A percentile compares a stretch with the other conserved stretches of the same genome.
Evolutionary conservation across 805 yeast genomes (phyloP).

Genomic region (Schwanniomyces pseudopolymorphus): DNA sequence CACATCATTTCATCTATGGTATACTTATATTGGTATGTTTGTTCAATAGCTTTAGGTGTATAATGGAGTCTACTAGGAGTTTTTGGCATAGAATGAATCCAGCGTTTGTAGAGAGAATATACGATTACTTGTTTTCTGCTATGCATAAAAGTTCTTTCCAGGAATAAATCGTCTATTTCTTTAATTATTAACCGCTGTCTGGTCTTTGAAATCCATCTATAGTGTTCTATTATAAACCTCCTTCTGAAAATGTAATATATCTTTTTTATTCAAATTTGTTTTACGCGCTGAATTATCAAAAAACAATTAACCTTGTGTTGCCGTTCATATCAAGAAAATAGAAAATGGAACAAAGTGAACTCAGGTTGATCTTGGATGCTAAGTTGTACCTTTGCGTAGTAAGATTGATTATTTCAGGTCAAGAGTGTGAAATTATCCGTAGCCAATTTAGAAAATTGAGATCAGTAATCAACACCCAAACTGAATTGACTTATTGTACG

Average conservation of each 20-base stretch:
- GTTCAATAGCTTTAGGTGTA: background rate
- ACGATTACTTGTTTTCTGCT: background rate
- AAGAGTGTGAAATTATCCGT: background rate
- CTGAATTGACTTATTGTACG: background rate
- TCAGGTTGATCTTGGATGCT: constrained; percentile 2
- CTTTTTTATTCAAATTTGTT: background rate
- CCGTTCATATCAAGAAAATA: background rate
- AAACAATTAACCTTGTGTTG: too few species aligned
- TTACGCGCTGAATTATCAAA: background rate
- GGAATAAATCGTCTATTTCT: background rate
- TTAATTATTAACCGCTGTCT: background rate
- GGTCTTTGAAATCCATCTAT: background rate
- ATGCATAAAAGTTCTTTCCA: background rate
- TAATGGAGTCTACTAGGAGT: background rate
- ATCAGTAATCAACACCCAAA: background rate
- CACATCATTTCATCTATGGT: background rate
- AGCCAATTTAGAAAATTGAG: background rate
- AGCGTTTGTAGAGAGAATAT: constrained; percentile 1
- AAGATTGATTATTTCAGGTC: background rate
- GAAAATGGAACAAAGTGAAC: background rate
- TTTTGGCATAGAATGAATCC: background rate
- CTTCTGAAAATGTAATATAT: too few species aligned
- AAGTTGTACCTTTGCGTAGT: constrained; percentile 1
- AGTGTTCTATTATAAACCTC: background rate
- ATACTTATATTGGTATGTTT: background rate